Evolutionary conservation across 768 basidiomycete species (phyloP), one percentile per base, ranked within the genome.

Genomic region (Leccinum arenicola): DNA sequence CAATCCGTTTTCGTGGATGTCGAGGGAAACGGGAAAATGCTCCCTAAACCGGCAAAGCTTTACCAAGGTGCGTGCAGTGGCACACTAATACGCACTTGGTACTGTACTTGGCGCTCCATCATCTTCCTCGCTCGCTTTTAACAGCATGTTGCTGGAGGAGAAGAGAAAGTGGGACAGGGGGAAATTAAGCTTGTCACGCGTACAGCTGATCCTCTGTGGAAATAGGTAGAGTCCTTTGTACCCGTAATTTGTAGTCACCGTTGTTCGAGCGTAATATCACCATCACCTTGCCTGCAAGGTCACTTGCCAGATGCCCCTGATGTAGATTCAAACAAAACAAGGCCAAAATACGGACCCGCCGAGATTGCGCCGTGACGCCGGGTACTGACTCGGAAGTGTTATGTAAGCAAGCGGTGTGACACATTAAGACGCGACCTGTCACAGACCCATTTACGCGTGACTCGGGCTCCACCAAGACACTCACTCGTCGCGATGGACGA

Each of bases 51-150:
- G 82, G 84, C 77, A 25, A 65, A 89, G 57, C 76, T 89, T 89
- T 17, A 85, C 79, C 23, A 91, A 3, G 88, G 89, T 1, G 78
- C 83, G 14, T 72, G 73, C 15, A 38, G 36, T 36, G 89, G 89
- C 52, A 71, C 81, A 49, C 77, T 80, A 17, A 4, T 35, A 35
- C 75, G 74, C 78, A 6, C 79, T 91, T 17, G 66, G 73, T 17
- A 72, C 33, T 21, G 73, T 17, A 72, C 33, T 21, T 63, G 68
- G 6, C 77, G 81, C 62, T 75, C 78, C 4, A 64, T 90, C 61
- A 76, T 89, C 58, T 62, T 90, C 55, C 89, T 83, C 56, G 87
- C 81, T 11, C 84, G 88, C 33, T 83, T 81, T 11, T 40, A 17
- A 85, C 87, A 4, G 73, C 82, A 19, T 91, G 88, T 29, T 29